These are phyloP conservation scores for Candida silvicultrix DNA, from an alignment of 805 yeast genomes.

Conservation along the genomic window DNA sequence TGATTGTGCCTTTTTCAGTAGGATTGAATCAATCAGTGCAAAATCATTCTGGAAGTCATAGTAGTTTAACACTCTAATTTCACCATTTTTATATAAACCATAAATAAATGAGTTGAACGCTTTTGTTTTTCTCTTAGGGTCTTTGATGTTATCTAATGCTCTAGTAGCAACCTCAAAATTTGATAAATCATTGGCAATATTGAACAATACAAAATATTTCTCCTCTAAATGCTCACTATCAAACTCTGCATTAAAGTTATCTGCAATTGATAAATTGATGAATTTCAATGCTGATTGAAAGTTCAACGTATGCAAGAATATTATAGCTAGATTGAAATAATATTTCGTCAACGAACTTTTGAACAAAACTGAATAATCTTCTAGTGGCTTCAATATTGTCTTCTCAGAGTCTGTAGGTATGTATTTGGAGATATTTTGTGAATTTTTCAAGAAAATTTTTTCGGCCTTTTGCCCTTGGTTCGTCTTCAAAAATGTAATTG, in stretches of 20 bases:
- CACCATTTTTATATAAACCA: slow-evolving; percentile 32
- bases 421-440: slow-evolving; percentile 23
- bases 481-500: slow-evolving; percentile 17
- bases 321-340: slow-evolving; percentile 29
- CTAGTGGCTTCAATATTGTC: slow-evolving; percentile 14
- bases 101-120: slow-evolving; percentile 29
- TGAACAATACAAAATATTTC: slow-evolving; percentile 18
- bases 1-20: slow-evolving; percentile 24
- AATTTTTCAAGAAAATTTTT: slow-evolving; percentile 22
- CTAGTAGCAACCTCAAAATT: slow-evolving; percentile 27
- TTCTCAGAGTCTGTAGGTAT: slow-evolving; percentile 16
- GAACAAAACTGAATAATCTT: slow-evolving; percentile 21
- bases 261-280: slow-evolving; percentile 19
- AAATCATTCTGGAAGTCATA: slow-evolving; percentile 39
- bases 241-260: slow-evolving; percentile 14
- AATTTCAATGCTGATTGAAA: slow-evolving; percentile 31
- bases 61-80: slow-evolving; percentile 31
- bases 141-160: slow-evolving; percentile 23
- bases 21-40: slow-evolving; percentile 34
- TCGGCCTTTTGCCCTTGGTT: slow-evolving; percentile 24
- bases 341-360: slow-evolving; percentile 28
- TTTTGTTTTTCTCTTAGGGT: slow-evolving; percentile 12
- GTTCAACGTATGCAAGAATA: slow-evolving; percentile 27
- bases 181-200: slow-evolving; percentile 23
- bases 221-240: slow-evolving; percentile 17